Evolutionary conservation across 2,329 filamentous ascomycete species (phyloP).

Genomic region (Aspergillus sp.): DNA sequence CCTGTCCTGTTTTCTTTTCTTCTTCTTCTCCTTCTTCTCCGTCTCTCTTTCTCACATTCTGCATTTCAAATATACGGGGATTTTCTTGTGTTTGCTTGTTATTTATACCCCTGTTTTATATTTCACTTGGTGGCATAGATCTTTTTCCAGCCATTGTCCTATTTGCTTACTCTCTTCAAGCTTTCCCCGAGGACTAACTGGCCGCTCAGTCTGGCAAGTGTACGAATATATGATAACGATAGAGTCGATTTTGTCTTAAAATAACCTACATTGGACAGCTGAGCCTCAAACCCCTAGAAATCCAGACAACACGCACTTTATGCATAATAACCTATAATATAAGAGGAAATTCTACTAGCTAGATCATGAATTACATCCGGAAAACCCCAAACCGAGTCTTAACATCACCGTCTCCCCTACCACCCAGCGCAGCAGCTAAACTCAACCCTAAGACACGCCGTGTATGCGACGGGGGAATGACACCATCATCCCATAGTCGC

Average conservation of each 20-base stretch:
- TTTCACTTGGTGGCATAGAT: no score
- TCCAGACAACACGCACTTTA: background rate
- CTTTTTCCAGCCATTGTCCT: no score
- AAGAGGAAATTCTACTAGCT: background rate
- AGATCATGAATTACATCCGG: slow-evolving; percentile 63
- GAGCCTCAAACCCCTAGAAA: background rate
- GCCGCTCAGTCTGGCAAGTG: background rate
- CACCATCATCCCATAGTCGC: slow-evolving; percentile 84
- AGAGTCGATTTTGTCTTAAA: background rate
- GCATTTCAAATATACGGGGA: no score
- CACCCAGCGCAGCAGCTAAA: slow-evolving; percentile 69
- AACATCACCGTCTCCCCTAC: slow-evolving; percentile 59
- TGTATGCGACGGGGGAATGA: slow-evolving; percentile 77
- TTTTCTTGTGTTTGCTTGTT: no score
- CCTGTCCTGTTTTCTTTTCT: background rate
- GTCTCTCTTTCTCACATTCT: no score
- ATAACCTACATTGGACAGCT: no score
- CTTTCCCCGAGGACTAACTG: background rate
- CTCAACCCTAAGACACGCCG: slow-evolving; percentile 70
- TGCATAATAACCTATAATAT: background rate
- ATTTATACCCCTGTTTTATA: no score
- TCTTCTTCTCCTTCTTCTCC: no score
- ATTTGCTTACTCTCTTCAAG: background rate
- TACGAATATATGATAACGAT: background rate
- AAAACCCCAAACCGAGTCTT: slow-evolving; percentile 76